phyloP scores from a whole-genome alignment of 345 rosid genomes.

The Euphorbia lathyris region DNA sequence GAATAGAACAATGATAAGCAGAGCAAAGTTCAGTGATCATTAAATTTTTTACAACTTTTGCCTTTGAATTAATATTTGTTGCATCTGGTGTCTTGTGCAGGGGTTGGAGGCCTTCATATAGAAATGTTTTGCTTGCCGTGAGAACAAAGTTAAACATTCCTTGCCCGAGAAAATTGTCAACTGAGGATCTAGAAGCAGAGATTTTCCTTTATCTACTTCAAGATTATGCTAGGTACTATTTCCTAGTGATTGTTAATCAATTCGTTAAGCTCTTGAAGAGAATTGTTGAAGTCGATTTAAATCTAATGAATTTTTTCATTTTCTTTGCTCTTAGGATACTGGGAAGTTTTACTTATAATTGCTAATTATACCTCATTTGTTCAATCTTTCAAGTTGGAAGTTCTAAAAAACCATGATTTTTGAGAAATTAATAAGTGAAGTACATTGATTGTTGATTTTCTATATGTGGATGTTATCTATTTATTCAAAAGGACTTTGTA shows the following conservation, averaged over 20 bases:
- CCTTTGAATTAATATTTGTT: background rate
- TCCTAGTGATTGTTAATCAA: background rate
- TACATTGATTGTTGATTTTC: background rate
- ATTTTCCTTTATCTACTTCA: constrained; percentile 75
- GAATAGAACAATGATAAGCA: background rate
- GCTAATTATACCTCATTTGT: background rate
- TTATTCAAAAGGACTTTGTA: background rate
- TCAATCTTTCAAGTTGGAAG: background rate
- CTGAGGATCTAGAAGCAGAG: constrained; percentile 83
- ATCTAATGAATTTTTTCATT: background rate
- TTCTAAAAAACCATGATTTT: constrained; percentile 1
- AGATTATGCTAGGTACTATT: constrained; percentile 56
- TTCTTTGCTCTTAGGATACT: background rate
- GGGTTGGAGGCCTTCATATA: constrained; percentile 92
- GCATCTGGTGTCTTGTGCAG: constrained; percentile 30
- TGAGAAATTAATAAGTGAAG: background rate
- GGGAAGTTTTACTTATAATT: background rate
- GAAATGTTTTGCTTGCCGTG: constrained; percentile 70
- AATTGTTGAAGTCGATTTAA: background rate
- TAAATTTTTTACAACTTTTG: background rate
- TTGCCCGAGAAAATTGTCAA: constrained; percentile 78
- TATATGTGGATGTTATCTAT: background rate
- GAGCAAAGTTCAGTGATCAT: background rate
- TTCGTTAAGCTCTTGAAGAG: constrained; percentile 4
- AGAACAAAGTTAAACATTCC: constrained; percentile 59